Conservation (phyloP, 108 stramenopile genomes). For the Cyclostephanos invisitatus region DNA sequence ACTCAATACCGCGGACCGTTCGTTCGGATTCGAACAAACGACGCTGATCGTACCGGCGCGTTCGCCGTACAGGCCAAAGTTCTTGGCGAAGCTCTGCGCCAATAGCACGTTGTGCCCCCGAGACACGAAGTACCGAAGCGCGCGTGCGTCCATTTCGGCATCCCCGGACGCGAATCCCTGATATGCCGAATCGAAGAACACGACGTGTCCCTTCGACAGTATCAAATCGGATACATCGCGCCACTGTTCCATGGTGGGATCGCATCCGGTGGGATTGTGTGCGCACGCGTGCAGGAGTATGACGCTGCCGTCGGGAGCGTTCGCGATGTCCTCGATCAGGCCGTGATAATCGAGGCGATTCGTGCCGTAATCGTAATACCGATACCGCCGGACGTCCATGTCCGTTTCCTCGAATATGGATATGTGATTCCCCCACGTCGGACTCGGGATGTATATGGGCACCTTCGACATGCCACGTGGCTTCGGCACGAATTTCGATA, state of each 20-base stretch:
- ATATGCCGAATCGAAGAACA: constrained; percentile 98
- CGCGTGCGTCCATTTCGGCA: constrained; percentile 90
- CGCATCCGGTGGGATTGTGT: constrained; percentile 99
- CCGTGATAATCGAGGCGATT: constrained; percentile 89
- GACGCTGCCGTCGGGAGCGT: constrained; percentile 83
- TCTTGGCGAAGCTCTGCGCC: constrained; percentile 98
- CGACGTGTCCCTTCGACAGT: constrained; percentile 72
- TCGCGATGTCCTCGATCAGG: constrained; percentile 80
- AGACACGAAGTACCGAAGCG: constrained; percentile 87
- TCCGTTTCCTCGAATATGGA: constrained; percentile 89
- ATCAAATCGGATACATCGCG: constrained; percentile 70
- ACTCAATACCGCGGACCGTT: constrained; percentile 83
- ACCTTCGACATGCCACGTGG: constrained; percentile 23
- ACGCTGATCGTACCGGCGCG: constrained; percentile 93
- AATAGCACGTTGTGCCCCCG: constrained; percentile 90
- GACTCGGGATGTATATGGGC: constrained; percentile 90
- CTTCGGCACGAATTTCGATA: constrained; percentile 67
- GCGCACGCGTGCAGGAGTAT: constrained; percentile 98
- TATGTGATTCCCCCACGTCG: constrained; percentile 98
- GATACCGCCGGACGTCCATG: constrained; percentile 83
- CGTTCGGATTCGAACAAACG: constrained; percentile 78
- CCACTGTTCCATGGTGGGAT: constrained; percentile 95
- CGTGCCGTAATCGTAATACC: constrained; percentile 88
- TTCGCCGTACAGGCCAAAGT: constrained; percentile 99
- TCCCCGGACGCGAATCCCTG: constrained; percentile 99